Conservation (phyloP, 75 land plant genomes). For the Picea glauca region DNA sequence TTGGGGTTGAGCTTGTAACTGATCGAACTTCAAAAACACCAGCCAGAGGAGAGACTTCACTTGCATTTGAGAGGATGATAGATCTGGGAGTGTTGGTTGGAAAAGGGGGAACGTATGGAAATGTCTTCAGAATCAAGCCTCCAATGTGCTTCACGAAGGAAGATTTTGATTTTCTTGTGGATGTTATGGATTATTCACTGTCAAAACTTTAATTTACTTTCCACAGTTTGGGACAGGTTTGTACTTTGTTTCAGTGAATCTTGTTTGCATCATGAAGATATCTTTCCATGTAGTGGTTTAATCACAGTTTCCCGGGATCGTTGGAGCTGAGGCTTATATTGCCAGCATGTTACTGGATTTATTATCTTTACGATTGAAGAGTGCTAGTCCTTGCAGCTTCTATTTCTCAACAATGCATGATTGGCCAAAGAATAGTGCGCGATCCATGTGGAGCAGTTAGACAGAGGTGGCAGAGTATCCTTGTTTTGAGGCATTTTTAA, state of each 20-base stretch:
- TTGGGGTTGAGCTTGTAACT: conserved; percentile 90
- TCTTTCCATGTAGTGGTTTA: too few relatives aligned
- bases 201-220: conserved; percentile 45
- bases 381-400: too few relatives aligned
- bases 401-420: too few relatives aligned
- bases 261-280: too few relatives aligned
- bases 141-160: conserved; percentile 93
- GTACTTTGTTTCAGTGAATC: not conserved
- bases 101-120: conserved; percentile 81
- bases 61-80: conserved; percentile 75
- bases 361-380: too few relatives aligned
- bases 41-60: conserved; percentile 65
- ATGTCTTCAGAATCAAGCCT: conserved; percentile 96
- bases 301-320: too few relatives aligned
- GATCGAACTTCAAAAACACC: conserved; percentile 76
- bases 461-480: too few relatives aligned
- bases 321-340: too few relatives aligned
- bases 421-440: too few relatives aligned
- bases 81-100: conserved; percentile 82
- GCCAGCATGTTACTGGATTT: too few relatives aligned
- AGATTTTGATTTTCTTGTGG: conserved; percentile 88
- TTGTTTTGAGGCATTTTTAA: too few relatives aligned
- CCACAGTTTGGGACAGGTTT: conserved; percentile 11
- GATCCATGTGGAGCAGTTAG: too few relatives aligned
- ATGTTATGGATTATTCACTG: conserved; percentile 82